A percentile compares a stretch with the other conserved stretches of the same genome.
Evolutionary conservation across 768 basidiomycete species (phyloP).

Genomic region (Leccinum boreale): DNA sequence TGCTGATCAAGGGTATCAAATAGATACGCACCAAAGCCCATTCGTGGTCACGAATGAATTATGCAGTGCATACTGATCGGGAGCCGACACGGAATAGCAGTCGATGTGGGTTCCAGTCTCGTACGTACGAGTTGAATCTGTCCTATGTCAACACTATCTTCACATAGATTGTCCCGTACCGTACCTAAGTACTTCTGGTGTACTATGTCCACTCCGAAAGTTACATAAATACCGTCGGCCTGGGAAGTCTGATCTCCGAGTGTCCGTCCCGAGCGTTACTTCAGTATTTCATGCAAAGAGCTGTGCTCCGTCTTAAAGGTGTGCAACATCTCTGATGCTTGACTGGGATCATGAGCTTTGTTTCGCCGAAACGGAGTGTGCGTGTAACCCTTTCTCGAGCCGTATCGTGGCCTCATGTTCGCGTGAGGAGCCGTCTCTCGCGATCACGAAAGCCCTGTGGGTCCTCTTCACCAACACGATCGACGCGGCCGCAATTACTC

Average conservation of each 20-base stretch:
- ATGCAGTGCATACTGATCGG: not conserved
- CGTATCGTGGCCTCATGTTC: not conserved
- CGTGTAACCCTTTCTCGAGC: not conserved
- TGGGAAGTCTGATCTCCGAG: no score
- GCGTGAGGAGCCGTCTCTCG: constrained; percentile 25
- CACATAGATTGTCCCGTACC: no score
- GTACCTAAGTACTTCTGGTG: no score
- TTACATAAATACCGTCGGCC: no score
- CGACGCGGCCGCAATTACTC: constrained; percentile 37
- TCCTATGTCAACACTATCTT: no score
- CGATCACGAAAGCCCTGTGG: constrained; percentile 37
- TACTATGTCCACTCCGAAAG: no score
- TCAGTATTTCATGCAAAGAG: no score
- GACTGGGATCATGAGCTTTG: constrained; percentile 31
- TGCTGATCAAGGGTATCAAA: not conserved
- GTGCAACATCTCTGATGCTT: not conserved
- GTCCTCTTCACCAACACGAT: constrained; percentile 38
- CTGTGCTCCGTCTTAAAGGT: not conserved
- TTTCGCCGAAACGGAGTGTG: constrained; percentile 24
- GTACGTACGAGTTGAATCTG: no score
- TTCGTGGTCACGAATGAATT: constrained; percentile 17
- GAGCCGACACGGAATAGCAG: no score
- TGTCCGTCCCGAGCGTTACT: no score
- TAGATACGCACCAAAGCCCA: constrained; percentile 17
- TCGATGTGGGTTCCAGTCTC: no score